Conservation (phyloP, 345 rosid genomes). For the Corchorus olitorius region DNA sequence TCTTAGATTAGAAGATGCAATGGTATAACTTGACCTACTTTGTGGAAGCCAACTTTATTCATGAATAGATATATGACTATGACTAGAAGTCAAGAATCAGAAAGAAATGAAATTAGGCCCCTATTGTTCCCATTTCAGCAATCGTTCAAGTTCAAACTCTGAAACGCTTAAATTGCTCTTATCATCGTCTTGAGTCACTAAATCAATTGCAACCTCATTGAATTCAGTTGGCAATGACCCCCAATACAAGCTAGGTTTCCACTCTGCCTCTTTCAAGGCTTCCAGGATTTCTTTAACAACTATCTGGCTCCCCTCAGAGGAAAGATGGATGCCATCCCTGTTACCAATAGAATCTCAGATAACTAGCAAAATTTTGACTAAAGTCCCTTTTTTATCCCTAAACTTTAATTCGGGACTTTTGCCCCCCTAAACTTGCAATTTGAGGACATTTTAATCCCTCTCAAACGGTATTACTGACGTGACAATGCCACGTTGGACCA, state of each 20-base stretch:
- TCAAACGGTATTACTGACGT: too few species aligned
- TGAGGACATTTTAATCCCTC: too few species aligned
- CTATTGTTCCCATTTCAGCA: slow-evolving; percentile 20
- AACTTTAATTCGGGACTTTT: too few species aligned
- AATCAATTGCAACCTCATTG: slow-evolving; percentile 38
- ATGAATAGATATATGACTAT: background rate
- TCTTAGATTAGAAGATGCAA: background rate
- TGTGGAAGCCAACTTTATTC: background rate
- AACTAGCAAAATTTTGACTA: too few species aligned
- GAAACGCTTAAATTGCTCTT: slow-evolving; percentile 20
- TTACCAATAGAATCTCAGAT: background rate
- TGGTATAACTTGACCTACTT: background rate
- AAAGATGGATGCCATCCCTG: slow-evolving; percentile 80
- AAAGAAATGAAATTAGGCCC: background rate
- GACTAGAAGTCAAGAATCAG: too few species aligned
- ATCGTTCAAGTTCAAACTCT: background rate
- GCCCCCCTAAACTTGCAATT: too few species aligned
- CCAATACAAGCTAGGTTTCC: slow-evolving; percentile 78
- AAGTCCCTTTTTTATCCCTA: too few species aligned
- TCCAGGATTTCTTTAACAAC: slow-evolving; percentile 60
- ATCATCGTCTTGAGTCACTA: slow-evolving; percentile 25
- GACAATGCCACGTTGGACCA: too few species aligned
- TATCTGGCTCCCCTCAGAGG: slow-evolving; percentile 65
- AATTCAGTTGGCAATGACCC: slow-evolving; percentile 57
- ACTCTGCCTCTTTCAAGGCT: slow-evolving; percentile 59